Percentiles rank a stretch among this genome's conserved stretches.
Conservation (phyloP, 257 asterid genomes). For the Lycium barbarum region DNA sequence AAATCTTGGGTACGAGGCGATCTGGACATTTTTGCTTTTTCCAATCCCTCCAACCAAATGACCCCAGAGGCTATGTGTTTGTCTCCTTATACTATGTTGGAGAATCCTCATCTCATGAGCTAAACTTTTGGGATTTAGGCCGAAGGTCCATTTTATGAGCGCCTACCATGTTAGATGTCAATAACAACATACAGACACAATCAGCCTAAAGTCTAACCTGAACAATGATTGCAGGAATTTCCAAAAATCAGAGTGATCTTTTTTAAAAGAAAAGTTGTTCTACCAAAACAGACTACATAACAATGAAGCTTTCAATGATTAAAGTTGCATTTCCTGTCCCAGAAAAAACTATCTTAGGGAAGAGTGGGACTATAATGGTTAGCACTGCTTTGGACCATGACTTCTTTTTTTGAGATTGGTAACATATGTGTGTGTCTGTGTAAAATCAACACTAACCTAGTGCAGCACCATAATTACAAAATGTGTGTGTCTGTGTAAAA, state of each 20-base stretch:
- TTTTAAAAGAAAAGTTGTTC: not conserved
- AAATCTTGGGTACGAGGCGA: not conserved
- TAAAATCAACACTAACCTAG: too few relatives aligned
- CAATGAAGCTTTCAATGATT: not conserved
- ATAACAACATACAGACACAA: too few relatives aligned
- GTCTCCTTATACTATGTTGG: not conserved
- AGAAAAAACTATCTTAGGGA: not conserved
- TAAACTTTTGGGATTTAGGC: not conserved
- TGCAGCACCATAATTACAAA: too few relatives aligned
- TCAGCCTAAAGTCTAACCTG: slow-evolving; percentile 13
- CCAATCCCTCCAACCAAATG: slow-evolving; percentile 22
- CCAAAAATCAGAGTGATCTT: not conserved
- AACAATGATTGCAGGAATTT: not conserved
- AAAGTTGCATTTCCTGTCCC: not conserved
- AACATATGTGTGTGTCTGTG: too few relatives aligned
- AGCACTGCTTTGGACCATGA: not conserved
- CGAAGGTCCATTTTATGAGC: not conserved
- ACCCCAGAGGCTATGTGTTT: not conserved
- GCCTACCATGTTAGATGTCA: not conserved
- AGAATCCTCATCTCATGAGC: not conserved
- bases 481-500: too few relatives aligned
- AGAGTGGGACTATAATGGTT: not conserved
- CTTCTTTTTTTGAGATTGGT: too few relatives aligned
- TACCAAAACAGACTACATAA: slow-evolving; percentile 4
- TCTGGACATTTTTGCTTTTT: not conserved